Evolutionary conservation across 495 filamentous ascomycete species (phyloP), one percentile per base, ranked within the genome.

Genomic region (Aspergillus steynii): DNA sequence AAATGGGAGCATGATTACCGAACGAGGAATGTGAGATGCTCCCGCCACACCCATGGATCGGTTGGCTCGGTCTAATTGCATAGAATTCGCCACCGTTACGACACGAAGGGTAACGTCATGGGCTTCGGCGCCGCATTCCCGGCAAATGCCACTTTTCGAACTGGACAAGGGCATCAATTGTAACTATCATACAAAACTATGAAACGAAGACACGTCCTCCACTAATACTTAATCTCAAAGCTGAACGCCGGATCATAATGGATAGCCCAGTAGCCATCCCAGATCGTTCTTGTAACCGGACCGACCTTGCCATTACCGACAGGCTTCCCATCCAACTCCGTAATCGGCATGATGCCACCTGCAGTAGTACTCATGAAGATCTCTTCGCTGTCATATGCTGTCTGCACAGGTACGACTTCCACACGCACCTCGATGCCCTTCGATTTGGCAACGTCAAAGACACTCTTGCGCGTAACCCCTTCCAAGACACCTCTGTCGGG

Each of bases 321-420:
- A 0, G 72, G 69, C 31, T 69, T 57, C 12, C 71, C 74, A 64
- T 77, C 74, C 20, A 77, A 61, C 26, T 27, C 53, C 10, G 74
- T 75, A 12, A 75, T 74, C 3, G 73, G 74, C 74, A 77, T 74
- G 31, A 76, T 68, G 28, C 73, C 73, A 5, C 73, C 73, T 12
- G 73, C 73, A 25, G 73, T 74, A 5, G 72, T 74, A 56, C 70
- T 70, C 70, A 76, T 71, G 29, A 76, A 74, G 2, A 71, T 61
- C 63, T 76, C 73, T 51, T 76, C 73, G 28, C 55, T 62, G 9
- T 59, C 42, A 31, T 74, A 76, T 0, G 62, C 66, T 46, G 67
- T 12, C 37, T 73, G 51, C 0, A 71, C 59, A 2, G 73, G 73
- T 15, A 74, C 72, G 32, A 56, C 37, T 46, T 74, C 68, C 2